Base-by-base conservation (phyloP, 768 basidiomycete genomes). In the Pholiota molesta region DNA sequence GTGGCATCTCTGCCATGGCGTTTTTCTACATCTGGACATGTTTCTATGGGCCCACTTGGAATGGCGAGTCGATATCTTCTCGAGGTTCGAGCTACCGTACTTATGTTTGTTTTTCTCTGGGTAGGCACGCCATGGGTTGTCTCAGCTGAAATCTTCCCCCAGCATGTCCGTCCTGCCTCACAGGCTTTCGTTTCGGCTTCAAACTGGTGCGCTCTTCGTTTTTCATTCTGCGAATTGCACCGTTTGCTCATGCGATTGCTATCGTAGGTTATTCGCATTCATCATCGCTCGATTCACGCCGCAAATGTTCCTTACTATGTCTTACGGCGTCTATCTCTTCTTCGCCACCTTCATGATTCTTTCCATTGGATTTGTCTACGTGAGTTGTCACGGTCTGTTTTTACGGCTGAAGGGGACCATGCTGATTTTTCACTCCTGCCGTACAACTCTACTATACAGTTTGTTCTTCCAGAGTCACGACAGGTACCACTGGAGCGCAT, bases 101-200 rank as follows among this genome's bases (percentile, higher is more conserved):
- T 17, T 11, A 14, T 31, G 2, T 19, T 9, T n/a, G 5, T 33
- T 9, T 16, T n/a, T 40, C 26, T 16, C 0, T 31, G 21, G 5
- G 23, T 21, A 57, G 82, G 80, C 13, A 78, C 79, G 1, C 79
- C 80, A 2, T 82, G 81, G 81, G 78, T 81, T 31, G 73, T 81
- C 17, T 72, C 72, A 23, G 75, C 78, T 16, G 81, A 80, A 60
- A 72, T 81, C 55, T 81, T 81, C 71, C 79, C 78, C 10, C 75
- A 77, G 55, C 76, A 78, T 64, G 75, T 77, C 7, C 65, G 78
- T 21, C 75, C 75, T 6, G 74, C 76, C 63, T 74, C 77, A n/a
- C 74, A 74, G 49, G 73, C 76, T 8, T 76, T 73, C 62, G 74
- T 74, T 65, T 74, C 75, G 9, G 74, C 73, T 2, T 76, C 74